A percentile compares a stretch with the other conserved stretches of the same genome.
phyloP scores from a whole-genome alignment of 345 rosid genomes.

The Crucihimalaya himalaica region DNA sequence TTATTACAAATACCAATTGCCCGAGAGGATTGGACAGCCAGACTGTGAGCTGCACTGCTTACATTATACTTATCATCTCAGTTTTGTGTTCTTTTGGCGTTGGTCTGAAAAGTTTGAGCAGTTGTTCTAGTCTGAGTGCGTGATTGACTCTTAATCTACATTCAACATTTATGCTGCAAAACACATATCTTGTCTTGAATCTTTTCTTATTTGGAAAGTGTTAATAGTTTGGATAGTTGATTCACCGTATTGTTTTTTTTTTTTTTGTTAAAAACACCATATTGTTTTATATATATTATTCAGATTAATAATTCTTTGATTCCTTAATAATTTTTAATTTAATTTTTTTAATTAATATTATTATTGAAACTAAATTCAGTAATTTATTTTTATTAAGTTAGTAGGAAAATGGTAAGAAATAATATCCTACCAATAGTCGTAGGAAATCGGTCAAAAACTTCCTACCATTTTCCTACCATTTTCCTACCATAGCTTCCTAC shows the following conservation, averaged over 20 bases:
- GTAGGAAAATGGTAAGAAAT: too few relatives aligned
- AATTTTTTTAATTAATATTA: too few relatives aligned
- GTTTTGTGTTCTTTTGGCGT: neutral
- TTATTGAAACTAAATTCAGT: too few relatives aligned
- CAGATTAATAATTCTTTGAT: too few relatives aligned
- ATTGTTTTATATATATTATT: too few relatives aligned
- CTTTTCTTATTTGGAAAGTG: constrained; percentile 16
- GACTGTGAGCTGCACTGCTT: constrained; percentile 65
- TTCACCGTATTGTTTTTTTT: neutral
- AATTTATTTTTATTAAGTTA: too few relatives aligned
- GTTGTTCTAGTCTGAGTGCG: neutral
- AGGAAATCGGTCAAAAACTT: too few relatives aligned
- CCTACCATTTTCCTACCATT: too few relatives aligned
- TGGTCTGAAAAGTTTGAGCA: constrained; percentile 2
- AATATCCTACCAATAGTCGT: too few relatives aligned
- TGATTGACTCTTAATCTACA: neutral
- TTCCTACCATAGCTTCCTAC: too few relatives aligned
- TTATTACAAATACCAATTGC: constrained; percentile 60
- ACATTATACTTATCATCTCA: neutral
- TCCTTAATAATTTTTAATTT: too few relatives aligned
- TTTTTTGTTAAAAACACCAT: too few relatives aligned
- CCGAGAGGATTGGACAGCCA: constrained; percentile 71
- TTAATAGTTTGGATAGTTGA: constrained; percentile 16
- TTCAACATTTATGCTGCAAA: neutral
- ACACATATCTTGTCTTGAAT: neutral